Base-by-base conservation (phyloP, 371 early-diverging fungal species). In the Mortierella sp. region DNA sequence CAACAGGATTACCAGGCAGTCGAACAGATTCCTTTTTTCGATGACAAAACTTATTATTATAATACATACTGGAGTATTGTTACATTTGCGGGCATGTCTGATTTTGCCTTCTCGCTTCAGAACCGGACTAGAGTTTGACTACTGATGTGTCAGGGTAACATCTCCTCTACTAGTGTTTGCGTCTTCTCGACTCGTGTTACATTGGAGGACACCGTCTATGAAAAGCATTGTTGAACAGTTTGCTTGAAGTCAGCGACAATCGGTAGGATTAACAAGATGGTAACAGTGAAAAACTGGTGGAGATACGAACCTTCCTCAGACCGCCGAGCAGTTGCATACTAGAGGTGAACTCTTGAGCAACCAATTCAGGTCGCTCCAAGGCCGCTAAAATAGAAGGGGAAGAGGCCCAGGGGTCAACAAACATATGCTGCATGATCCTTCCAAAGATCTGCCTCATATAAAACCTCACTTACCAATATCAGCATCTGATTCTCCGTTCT, bases 121-220 rank as follows among this genome's bases (percentile, higher is more conserved):
- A n/a, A n/a, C n/a, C n/a, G n/a, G n/a, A n/a, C n/a, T n/a, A n/a
- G n/a, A n/a, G n/a, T n/a, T n/a, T n/a, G n/a, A n/a, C n/a, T n/a
- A n/a, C n/a, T n/a, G n/a, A n/a, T n/a, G n/a, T n/a, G 17, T 64
- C 31, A 76, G n/a, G 62, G 75, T 39, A 73, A 17, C 23, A 64
- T 55, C 48, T 78, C 78, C 26, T 70, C 65, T n/a, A 78, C 55
- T 1, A 78, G 63, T 4, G 53, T 57, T 14, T 78, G 66, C 21
- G 78, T 70, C 2, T 53, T 50, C 43, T 78, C 78, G 14, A 78
- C 21, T 5, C 70, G 78, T 1, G 56, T 60, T 26, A 62, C 54
- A 48, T 70, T 78, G 37, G 70, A 60, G 3, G 66, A 64, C 6
- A 62, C 70, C 14, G 66, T 70, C 78, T 78, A 70, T 8, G 24